Conservation (phyloP, 2,329 filamentous ascomycete genomes). For the Colletotrichum siamense region DNA sequence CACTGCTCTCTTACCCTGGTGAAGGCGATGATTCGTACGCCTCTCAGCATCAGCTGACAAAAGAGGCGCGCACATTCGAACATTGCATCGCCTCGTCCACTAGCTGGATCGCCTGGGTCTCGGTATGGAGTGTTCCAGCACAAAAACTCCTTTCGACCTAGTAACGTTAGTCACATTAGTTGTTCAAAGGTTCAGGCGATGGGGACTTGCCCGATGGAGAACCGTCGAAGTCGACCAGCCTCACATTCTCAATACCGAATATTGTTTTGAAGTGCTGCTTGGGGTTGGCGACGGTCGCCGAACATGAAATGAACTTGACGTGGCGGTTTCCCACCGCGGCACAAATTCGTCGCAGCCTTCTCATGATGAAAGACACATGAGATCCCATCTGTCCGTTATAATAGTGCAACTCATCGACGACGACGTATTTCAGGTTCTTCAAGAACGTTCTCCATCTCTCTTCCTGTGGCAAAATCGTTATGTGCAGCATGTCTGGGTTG, state of each 20-base stretch:
- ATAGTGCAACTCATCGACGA: slow-evolving; percentile 91
- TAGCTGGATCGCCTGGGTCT: slow-evolving; percentile 85
- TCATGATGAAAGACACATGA: slow-evolving; percentile 94
- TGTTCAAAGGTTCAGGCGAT: neutral
- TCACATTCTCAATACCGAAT: slow-evolving; percentile 86
- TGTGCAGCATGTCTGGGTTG: slow-evolving; percentile 97
- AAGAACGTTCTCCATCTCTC: slow-evolving; percentile 87
- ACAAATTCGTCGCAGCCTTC: slow-evolving; percentile 84
- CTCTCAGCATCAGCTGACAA: slow-evolving; percentile 85
- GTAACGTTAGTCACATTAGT: neutral
- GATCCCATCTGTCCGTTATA: slow-evolving; percentile 96
- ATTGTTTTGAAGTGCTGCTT: slow-evolving; percentile 90
- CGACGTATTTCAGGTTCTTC: slow-evolving; percentile 89
- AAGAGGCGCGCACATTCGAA: slow-evolving; percentile 89
- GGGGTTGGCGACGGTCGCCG: slow-evolving; percentile 94
- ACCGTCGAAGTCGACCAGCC: slow-evolving; percentile 87
- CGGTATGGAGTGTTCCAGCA: slow-evolving; percentile 98
- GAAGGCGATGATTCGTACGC: slow-evolving; percentile 92
- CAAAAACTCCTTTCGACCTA: slow-evolving; percentile 87
- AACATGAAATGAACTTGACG: slow-evolving; percentile 93
- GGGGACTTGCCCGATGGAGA: slow-evolving; percentile 68
- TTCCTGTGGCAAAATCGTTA: slow-evolving; percentile 92
- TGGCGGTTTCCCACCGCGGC: slow-evolving; percentile 85
- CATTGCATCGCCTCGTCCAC: slow-evolving; percentile 83
- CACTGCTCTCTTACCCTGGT: slow-evolving; percentile 88